Conservation (phyloP, 1,139 yeast genomes). For the Blastobotrys aristatus region DNA sequence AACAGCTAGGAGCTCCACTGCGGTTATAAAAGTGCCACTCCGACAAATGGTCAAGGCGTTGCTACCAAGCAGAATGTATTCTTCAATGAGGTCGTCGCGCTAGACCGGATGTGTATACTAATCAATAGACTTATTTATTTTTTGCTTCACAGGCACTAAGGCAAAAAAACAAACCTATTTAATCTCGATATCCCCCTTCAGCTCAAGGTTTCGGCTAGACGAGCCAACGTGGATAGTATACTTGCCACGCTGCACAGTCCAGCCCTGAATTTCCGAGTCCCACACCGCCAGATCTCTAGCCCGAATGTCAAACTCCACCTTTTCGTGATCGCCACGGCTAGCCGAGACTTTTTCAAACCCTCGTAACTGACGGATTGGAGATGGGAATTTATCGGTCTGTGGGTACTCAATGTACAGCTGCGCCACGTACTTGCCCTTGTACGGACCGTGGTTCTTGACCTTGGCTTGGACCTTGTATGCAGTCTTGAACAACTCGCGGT, state of each 20-base stretch:
- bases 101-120: background rate
- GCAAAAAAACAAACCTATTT: slow-evolving; percentile 17
- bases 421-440: slow-evolving; percentile 50
- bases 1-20: background rate
- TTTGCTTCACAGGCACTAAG: too few relatives aligned
- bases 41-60: background rate
- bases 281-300: slow-evolving; percentile 56
- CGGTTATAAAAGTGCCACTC: background rate
- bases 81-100: background rate
- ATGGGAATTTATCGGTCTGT: slow-evolving; percentile 33
- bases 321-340: slow-evolving; percentile 41
- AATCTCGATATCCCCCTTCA: slow-evolving; percentile 27
- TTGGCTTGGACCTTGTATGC: slow-evolving; percentile 47
- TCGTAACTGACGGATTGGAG: slow-evolving; percentile 51
- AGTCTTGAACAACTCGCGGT: slow-evolving; percentile 41
- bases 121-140: too few relatives aligned
- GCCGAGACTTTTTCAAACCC: slow-evolving; percentile 57
- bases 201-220: slow-evolving; percentile 49
- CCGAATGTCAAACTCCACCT: slow-evolving; percentile 43
- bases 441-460: slow-evolving; percentile 48
- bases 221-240: slow-evolving; percentile 51
- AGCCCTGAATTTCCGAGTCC: slow-evolving; percentile 54
- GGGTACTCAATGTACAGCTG: slow-evolving; percentile 59
- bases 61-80: background rate
- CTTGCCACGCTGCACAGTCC: slow-evolving; percentile 57